A percentile compares a stretch with the other conserved stretches of the same genome.
Evolutionary conservation across 345 rosid species (phyloP).

Genomic region (Linum tenue): DNA sequence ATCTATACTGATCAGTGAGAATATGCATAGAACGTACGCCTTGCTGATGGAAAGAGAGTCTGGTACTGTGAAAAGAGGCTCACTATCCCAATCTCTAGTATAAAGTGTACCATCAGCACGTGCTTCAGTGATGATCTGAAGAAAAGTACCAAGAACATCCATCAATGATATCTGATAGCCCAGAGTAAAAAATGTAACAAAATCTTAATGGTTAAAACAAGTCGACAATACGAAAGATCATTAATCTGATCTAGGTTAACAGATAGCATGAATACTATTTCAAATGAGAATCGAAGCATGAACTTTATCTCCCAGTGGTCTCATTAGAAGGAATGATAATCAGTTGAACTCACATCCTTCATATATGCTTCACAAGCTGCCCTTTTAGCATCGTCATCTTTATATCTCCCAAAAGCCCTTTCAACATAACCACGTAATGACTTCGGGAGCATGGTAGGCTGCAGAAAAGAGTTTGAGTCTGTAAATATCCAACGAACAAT

Average conservation of each 20-base stretch:
- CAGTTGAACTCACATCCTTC: slow-evolving; percentile 49
- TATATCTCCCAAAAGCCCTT: slow-evolving; percentile 77
- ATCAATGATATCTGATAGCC: not conserved
- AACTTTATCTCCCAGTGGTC: not conserved
- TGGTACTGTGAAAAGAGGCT: slow-evolving; percentile 66
- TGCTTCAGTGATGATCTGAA: slow-evolving; percentile 66
- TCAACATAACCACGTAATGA: slow-evolving; percentile 79
- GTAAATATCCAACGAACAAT: not conserved
- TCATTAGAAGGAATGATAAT: not conserved
- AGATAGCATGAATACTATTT: not conserved
- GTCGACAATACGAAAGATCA: not conserved
- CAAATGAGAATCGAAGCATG: not conserved
- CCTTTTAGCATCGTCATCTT: slow-evolving; percentile 53
- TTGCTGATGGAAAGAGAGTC: slow-evolving; percentile 27
- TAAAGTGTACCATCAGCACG: slow-evolving; percentile 55
- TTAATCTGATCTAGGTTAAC: not conserved
- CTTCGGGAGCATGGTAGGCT: slow-evolving; percentile 70
- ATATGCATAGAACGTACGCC: slow-evolving; percentile 36
- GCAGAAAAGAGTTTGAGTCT: slow-evolving; percentile 10
- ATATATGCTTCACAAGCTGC: slow-evolving; percentile 60
- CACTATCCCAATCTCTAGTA: slow-evolving; percentile 75
- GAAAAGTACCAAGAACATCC: not conserved
- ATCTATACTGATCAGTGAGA: not conserved
- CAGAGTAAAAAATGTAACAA: not conserved
- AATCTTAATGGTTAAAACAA: not conserved